Percentiles rank a stretch among this genome's conserved stretches.
These are phyloP conservation scores for Picochlorum sp. DNA, from an alignment of 139 green algal genomes.

Conservation along the genomic window DNA sequence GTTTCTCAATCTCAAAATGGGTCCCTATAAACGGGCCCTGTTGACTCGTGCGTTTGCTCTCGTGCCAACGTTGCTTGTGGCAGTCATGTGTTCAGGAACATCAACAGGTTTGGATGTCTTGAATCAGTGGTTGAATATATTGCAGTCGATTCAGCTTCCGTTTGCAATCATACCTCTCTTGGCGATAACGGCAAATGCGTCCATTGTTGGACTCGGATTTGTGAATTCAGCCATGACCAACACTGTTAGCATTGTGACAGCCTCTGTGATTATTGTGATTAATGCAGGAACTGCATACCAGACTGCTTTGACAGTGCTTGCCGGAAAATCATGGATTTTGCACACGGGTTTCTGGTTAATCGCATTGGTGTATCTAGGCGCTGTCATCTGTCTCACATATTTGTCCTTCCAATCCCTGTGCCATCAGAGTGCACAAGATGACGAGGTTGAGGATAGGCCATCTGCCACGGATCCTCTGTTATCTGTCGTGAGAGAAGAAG, in stretches of 20 bases:
- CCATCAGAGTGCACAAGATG: no score
- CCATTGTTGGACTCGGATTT: constrained; percentile 17
- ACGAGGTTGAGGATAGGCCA: no score
- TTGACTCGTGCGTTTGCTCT: constrained; percentile 42
- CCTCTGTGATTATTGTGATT: constrained; percentile 16
- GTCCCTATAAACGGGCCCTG: constrained; percentile 27
- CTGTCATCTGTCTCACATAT: constrained; percentile 1
- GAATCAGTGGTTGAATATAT: constrained; percentile 55
- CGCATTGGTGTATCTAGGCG: not conserved
- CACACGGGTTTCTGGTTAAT: not conserved
- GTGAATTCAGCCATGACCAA: constrained; percentile 13
- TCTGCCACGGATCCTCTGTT: no score
- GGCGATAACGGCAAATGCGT: constrained; percentile 16
- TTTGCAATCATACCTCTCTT: constrained; percentile 41
- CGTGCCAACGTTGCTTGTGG: constrained; percentile 41
- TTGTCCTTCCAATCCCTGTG: not conserved
- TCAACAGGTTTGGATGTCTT: constrained; percentile 41
- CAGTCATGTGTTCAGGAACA: constrained; percentile 18
- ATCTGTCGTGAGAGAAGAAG: no score
- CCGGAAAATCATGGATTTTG: not conserved
- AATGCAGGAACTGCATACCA: constrained; percentile 20
- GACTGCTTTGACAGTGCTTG: not conserved
- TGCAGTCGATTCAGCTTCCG: constrained; percentile 52
- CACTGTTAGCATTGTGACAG: constrained; percentile 12
- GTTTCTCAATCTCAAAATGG: constrained; percentile 42